Evolutionary conservation across 768 basidiomycete species (phyloP), one percentile per base, ranked within the genome.

Genomic region (Phaeotremella fagi): DNA sequence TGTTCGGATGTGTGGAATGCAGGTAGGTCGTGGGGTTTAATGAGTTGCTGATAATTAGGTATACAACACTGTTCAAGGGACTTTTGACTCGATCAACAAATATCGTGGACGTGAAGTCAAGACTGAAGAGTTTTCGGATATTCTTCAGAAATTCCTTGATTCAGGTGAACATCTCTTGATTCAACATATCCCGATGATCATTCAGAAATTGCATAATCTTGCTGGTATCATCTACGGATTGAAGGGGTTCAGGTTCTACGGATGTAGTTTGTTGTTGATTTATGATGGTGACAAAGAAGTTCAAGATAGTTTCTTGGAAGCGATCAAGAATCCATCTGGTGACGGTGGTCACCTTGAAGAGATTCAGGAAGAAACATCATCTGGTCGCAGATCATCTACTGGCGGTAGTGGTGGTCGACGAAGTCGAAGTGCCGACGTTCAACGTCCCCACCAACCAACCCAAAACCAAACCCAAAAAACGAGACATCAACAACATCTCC

Each of bases 241-340:
- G 55, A 87, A 86, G 64, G 90, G 95, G n/a, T 99, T 88, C 77
- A 84, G 95, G 45, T 98, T 99, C 76, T 99, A 99, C 71, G 95
- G 95, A 14, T 97, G 94, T 76, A 90, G 88, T 60, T 82, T 99
- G 42, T 83, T 99, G 48, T 82, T 98, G 70, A 94, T 98, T 70
- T 99, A 99, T 74, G 95, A 99, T 70, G 95, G 95, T 36, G 92
- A 98, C 71, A 80, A 78, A 38, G 89, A 91, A 61, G 81, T 83
- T 1, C 95, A 98, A 75, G 85, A 88, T 63, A 61, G 73, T 20
- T 76, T 73, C 49, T 37, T 45, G 26, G 37, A 54, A 38, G 57
- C 54, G 12, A 52, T 66, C 22, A 42, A 55, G 31, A 43, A 53
- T 24, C 28, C 35, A 83, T 80, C 74, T 85, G 85, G 74, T 84